A percentile compares a stretch with the other conserved stretches of the same genome.
These are phyloP conservation scores for Talaromyces sp. DNA, from an alignment of 2,329 filamentous ascomycete genomes.

Conservation along the genomic window DNA sequence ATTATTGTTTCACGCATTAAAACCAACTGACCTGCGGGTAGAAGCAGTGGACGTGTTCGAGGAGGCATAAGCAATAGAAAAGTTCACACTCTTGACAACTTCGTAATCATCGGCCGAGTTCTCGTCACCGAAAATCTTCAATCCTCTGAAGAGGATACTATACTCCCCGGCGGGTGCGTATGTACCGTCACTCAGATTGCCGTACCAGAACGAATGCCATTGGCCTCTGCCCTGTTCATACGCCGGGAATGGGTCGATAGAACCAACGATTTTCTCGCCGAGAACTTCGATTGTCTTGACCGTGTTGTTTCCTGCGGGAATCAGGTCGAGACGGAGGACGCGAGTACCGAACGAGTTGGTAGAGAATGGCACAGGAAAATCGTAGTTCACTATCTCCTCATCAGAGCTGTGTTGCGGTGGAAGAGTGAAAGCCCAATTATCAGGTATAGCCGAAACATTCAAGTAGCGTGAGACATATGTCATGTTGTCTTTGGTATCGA, in stretches of 20 bases:
- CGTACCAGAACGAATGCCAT: slow-evolving; percentile 10
- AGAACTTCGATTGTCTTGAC: slow-evolving; percentile 5
- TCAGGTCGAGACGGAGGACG: slow-evolving; percentile 7
- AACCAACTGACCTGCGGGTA: background rate
- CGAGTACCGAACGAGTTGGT: slow-evolving; percentile 1
- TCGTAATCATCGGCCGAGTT: slow-evolving; percentile 20
- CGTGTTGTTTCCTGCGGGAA: background rate
- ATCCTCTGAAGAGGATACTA: slow-evolving; percentile 20
- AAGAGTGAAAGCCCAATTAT: slow-evolving; percentile 3
- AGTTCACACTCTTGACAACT: slow-evolving; percentile 17
- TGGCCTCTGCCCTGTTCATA: background rate
- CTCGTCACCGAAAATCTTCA: slow-evolving; percentile 23
- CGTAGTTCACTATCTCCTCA: slow-evolving; percentile 4
- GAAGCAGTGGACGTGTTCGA: background rate
- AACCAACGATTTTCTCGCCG: slow-evolving; percentile 5
- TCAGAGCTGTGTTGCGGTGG: slow-evolving; percentile 7
- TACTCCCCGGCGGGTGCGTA: slow-evolving; percentile 22
- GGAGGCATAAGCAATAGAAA: slow-evolving; percentile 9
- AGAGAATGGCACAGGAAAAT: slow-evolving; percentile 4
- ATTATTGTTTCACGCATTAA: background rate
- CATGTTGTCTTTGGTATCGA: background rate
- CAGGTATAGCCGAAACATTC: background rate
- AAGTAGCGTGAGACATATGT: slow-evolving; percentile 6
- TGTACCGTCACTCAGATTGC: slow-evolving; percentile 21
- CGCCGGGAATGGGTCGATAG: background rate